phyloP scores from a whole-genome alignment of 495 filamentous ascomycete species.

The Emericellopsis terricola region DNA sequence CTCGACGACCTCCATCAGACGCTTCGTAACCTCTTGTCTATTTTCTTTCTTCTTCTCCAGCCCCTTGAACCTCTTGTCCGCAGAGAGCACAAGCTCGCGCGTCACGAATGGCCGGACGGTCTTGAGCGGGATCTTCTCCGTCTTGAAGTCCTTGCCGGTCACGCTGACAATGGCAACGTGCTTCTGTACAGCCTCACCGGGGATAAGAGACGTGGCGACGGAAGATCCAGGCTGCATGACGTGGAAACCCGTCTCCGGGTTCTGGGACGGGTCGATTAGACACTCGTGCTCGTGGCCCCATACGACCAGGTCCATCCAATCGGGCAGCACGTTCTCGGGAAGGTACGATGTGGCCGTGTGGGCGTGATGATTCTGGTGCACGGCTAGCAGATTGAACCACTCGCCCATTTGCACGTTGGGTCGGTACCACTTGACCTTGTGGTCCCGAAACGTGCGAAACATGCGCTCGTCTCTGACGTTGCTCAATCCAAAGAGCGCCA shows the following conservation, averaged over 20 bases:
- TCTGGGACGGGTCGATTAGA: constrained; percentile 62
- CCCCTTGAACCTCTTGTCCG: constrained; percentile 58
- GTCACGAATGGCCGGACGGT: constrained; percentile 84
- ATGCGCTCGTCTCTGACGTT: constrained; percentile 93
- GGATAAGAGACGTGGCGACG: constrained; percentile 78
- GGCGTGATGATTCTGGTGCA: constrained; percentile 92
- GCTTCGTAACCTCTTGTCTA: constrained; percentile 54
- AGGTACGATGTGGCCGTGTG: constrained; percentile 82
- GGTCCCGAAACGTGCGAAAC: constrained; percentile 81
- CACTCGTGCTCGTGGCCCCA: constrained; percentile 99
- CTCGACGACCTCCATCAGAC: constrained; percentile 60
- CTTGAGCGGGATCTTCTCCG: constrained; percentile 70
- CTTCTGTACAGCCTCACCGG: constrained; percentile 83
- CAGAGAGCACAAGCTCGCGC: constrained; percentile 58
- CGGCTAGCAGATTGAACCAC: constrained; percentile 92
- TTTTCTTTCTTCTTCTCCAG: constrained; percentile 70
- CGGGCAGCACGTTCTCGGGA: constrained; percentile 84
- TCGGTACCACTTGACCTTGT: constrained; percentile 83
- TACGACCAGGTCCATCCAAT: constrained; percentile 78
- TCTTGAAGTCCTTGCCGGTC: constrained; percentile 62
- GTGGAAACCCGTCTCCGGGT: constrained; percentile 75
- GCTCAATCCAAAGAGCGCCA: constrained; percentile 89
- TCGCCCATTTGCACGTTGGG: constrained; percentile 68
- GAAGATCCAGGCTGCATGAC: constrained; percentile 98
- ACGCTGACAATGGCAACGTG: constrained; percentile 75